These are phyloP conservation scores for Leccinum longicurvipes DNA, from an alignment of 768 basidiomycete species.

Conservation along the genomic window DNA sequence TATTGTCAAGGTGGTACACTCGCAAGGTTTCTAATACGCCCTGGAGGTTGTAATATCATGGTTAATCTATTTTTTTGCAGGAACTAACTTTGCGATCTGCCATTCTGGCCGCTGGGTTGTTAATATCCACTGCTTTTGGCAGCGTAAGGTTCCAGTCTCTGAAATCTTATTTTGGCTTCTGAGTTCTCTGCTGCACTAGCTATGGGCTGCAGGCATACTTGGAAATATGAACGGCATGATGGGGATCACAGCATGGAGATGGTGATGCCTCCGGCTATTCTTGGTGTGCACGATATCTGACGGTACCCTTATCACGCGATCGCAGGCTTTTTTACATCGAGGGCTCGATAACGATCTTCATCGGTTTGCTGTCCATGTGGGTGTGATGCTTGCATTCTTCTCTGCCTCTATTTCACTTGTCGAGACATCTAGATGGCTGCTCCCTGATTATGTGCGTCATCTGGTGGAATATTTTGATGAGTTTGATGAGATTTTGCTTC, in stretches of 20 bases:
- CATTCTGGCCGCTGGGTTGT: constrained; percentile 53
- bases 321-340: constrained; percentile 71
- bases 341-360: constrained; percentile 58
- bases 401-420: background rate
- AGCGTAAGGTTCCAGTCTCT: constrained; percentile 38
- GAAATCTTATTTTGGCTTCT: background rate
- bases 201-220: constrained; percentile 73
- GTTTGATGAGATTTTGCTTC: background rate
- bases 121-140: constrained; percentile 67
- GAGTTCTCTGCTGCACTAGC: constrained; percentile 28
- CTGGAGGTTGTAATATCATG: background rate
- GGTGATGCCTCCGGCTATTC: constrained; percentile 33
- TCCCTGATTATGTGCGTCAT: constrained; percentile 56
- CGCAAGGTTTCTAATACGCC: constrained; percentile 7
- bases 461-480: background rate
- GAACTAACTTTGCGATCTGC: constrained; percentile 64
- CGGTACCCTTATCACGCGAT: background rate
- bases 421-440: constrained; percentile 41
- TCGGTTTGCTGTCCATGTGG: constrained; percentile 56
- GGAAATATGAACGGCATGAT: constrained; percentile 62
- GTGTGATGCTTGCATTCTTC: background rate
- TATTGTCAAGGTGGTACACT: constrained; percentile 27
- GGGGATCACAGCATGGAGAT: constrained; percentile 71
- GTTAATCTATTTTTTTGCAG: constrained; percentile 25
- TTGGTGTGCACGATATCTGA: background rate